phyloP scores from a whole-genome alignment of 2,329 filamentous ascomycete species.

The Onygenales sp. region DNA sequence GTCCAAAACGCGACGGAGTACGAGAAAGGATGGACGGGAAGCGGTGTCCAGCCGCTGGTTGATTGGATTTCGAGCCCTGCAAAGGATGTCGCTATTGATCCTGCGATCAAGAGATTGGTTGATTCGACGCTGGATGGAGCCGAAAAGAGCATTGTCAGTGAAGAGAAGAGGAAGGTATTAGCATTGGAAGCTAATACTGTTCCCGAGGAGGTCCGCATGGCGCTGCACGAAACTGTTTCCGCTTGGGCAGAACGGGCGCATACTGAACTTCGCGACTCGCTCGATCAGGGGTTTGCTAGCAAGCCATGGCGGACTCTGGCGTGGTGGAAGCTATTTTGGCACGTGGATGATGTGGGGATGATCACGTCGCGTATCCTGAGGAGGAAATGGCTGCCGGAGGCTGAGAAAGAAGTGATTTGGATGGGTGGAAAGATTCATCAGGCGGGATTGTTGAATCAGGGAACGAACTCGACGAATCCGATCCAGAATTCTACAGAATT shows the following conservation, averaged over 20 bases:
- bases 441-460: slow-evolving; percentile 41
- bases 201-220: slow-evolving; percentile 33
- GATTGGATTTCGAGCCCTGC: slow-evolving; percentile 52
- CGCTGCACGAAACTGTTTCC: slow-evolving; percentile 52
- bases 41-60: slow-evolving; percentile 55
- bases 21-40: slow-evolving; percentile 64
- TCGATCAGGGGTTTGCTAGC: slow-evolving; percentile 69
- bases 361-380: slow-evolving; percentile 70
- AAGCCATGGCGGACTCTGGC: slow-evolving; percentile 67
- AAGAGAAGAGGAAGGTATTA: slow-evolving; percentile 21
- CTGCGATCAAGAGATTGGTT: slow-evolving; percentile 57
- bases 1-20: slow-evolving; percentile 61
- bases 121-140: slow-evolving; percentile 49
- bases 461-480: not conserved
- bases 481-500: not conserved
- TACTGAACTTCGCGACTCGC: slow-evolving; percentile 67
- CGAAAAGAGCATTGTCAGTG: slow-evolving; percentile 20
- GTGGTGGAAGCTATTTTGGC: slow-evolving; percentile 96
- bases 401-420: slow-evolving; percentile 75
- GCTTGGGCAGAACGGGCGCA: slow-evolving; percentile 74
- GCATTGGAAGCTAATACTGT: slow-evolving; percentile 26
- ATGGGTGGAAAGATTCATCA: slow-evolving; percentile 67
- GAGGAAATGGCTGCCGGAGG: slow-evolving; percentile 64
- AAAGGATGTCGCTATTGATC: slow-evolving; percentile 46
- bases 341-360: slow-evolving; percentile 82